Percentiles rank a stretch among this genome's conserved stretches.
These are phyloP conservation scores for Podospora sp. DNA, from an alignment of 495 filamentous ascomycete genomes.

Conservation along the genomic window DNA sequence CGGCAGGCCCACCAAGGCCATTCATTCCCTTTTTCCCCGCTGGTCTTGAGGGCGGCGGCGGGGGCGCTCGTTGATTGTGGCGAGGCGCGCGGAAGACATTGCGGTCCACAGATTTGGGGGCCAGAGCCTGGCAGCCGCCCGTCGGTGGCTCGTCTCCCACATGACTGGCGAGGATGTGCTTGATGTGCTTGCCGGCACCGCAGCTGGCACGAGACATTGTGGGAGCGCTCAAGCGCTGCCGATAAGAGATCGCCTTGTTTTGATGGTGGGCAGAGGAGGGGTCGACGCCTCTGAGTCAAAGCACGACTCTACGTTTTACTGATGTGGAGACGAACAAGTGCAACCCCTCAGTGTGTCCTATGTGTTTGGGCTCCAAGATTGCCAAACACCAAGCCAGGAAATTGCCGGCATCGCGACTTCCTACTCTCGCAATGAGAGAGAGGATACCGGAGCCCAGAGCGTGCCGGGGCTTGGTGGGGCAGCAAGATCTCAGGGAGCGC, in stretches of 20 bases:
- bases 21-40: not conserved
- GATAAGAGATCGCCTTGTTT: conserved; percentile 13
- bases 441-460: not conserved
- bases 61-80: not conserved
- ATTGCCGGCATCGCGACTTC: not conserved
- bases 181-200: not conserved
- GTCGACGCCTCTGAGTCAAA: conserved; percentile 21
- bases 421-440: not conserved
- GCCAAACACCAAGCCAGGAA: not conserved
- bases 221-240: conserved; percentile 9
- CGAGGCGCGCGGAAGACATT: conserved; percentile 1
- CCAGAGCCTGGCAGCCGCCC: not conserved
- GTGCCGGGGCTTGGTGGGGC: not conserved
- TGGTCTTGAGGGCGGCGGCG: not conserved
- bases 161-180: not conserved
- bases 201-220: conserved; percentile 11
- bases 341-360: not conserved
- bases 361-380: not conserved
- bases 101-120: conserved; percentile 2
- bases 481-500: not conserved
- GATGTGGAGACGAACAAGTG: not conserved
- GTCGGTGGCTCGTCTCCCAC: conserved; percentile 5
- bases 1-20: not conserved
- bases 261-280: conserved; percentile 23
- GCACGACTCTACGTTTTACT: conserved; percentile 6